Percentiles rank a stretch among this genome's conserved stretches.
phyloP scores from a whole-genome alignment of 2,329 filamentous ascomycete species.

The Bipolaris gigantea region DNA sequence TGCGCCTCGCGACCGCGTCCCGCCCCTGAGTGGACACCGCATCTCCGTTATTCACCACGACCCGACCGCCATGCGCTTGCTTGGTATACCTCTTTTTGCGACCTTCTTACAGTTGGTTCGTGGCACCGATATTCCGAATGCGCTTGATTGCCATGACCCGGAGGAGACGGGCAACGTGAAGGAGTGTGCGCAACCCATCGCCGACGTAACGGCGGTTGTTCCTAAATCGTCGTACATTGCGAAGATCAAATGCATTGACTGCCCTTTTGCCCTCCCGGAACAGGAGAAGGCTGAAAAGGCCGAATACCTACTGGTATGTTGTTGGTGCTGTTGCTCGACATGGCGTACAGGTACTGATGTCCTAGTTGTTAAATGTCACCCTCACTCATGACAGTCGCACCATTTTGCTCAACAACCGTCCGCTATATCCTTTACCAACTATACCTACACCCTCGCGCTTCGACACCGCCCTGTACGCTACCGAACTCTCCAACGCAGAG shows the following conservation, averaged over 20 bases:
- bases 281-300: conserved; percentile 11
- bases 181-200: conserved; percentile 29
- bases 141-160: conserved; percentile 21
- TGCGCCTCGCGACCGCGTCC: background rate
- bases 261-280: conserved; percentile 17
- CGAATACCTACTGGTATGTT: conserved; percentile 34
- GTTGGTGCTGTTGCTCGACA: background rate
- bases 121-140: conserved; percentile 12
- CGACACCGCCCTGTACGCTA: conserved; percentile 19
- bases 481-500: conserved; percentile 30
- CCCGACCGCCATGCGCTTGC: conserved; percentile 12
- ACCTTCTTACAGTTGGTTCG: conserved; percentile 9
- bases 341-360: background rate
- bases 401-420: conserved; percentile 29
- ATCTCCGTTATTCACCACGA: conserved; percentile 11
- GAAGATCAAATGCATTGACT: conserved; percentile 37
- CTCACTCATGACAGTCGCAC: conserved; percentile 34
- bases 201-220: conserved; percentile 26
- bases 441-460: conserved; percentile 30
- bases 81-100: conserved; percentile 11
- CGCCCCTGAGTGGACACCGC: conserved; percentile 7
- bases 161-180: conserved; percentile 8
- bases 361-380: conserved; percentile 37
- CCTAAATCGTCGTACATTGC: conserved; percentile 35
- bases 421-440: conserved; percentile 33